Evolutionary conservation across 345 rosid genomes (phyloP), one percentile per base, ranked within the genome.

Genomic region (Geranium rotundifolium): DNA sequence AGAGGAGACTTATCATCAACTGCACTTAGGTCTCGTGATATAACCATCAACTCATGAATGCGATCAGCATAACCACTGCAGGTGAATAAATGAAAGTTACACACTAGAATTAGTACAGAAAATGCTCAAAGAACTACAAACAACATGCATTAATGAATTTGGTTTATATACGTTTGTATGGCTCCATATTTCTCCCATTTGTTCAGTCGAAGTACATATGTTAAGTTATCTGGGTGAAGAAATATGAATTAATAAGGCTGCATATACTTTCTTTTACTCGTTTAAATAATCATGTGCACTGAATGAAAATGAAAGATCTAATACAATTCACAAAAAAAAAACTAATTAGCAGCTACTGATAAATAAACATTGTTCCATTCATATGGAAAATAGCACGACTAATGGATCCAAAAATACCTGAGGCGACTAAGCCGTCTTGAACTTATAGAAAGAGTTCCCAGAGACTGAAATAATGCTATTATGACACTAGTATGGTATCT

Each of bases 401-500:
- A 37, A 54, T 4, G n/a, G 56, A 27, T 64, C 69, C 57, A 30
- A 7, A 50, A 46, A 20, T 90, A 93, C 99, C 99, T 90, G 73
- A 95, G 92, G 60, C 99, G 91, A 78, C 78, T 90, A 62, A 95
- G 88, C 64, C 84, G 81, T 66, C 96, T 88, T 69, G 99, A 88
- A 70, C 99, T 95, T 67, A 79, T 81, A 74, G 97, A 85, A 73
- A 95, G 96, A 52, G 95, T 90, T 76, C 97, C 99, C 59, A 95
- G 69, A 17, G 97, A 82, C 75, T 88, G 89, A 74, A 95, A 95
- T 67, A 95, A 81, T 63, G 97, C 85, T 68, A 82, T 80, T 70
- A 95, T 84, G 68, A 95, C 99, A 62, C 99, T 88, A 58, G 95
- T 88, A 78, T 95, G 99, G 69, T 95, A 95, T 88, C 99, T 86